Conservation (phyloP, 2,329 filamentous ascomycete genomes). For the Monosporascus sp. region DNA sequence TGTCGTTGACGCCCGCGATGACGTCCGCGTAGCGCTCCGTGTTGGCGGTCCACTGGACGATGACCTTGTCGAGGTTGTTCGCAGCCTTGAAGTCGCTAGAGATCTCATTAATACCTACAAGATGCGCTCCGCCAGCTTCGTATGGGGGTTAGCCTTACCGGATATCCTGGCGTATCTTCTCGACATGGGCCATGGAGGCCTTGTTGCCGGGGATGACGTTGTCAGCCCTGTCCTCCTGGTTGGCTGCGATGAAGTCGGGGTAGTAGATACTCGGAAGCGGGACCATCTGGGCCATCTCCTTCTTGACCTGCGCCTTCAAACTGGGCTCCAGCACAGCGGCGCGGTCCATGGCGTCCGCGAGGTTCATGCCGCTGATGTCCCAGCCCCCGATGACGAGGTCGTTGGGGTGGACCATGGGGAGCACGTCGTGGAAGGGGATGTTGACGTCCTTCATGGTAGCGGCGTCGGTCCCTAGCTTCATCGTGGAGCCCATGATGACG, state of each 20-base stretch:
- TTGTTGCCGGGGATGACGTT: slow-evolving; percentile 81
- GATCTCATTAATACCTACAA: neutral
- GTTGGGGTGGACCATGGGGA: slow-evolving; percentile 97
- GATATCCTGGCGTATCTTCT: slow-evolving; percentile 90
- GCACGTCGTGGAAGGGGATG: slow-evolving; percentile 88
- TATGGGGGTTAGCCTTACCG: slow-evolving; percentile 44
- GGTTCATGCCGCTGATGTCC: slow-evolving; percentile 91
- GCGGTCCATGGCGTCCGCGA: slow-evolving; percentile 91
- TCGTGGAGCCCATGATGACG: slow-evolving; percentile 91
- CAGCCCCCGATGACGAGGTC: slow-evolving; percentile 93
- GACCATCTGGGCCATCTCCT: slow-evolving; percentile 86
- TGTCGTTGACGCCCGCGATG: slow-evolving; percentile 87
- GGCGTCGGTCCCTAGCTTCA: slow-evolving; percentile 89
- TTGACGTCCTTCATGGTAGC: slow-evolving; percentile 87
- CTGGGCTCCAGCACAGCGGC: slow-evolving; percentile 93
- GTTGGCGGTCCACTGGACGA: slow-evolving; percentile 98
- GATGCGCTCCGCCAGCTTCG: neutral
- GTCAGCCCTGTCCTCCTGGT: slow-evolving; percentile 94
- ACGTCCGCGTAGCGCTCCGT: slow-evolving; percentile 95
- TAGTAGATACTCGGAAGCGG: slow-evolving; percentile 97
- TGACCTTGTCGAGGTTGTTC: slow-evolving; percentile 87
- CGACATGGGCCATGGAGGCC: slow-evolving; percentile 81
- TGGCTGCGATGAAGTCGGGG: slow-evolving; percentile 97
- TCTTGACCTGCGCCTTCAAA: slow-evolving; percentile 81
- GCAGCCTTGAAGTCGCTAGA: slow-evolving; percentile 78